Evolutionary conservation across 2,329 filamentous ascomycete genomes (phyloP).

Genomic region (Chaetomiaceae sp.): DNA sequence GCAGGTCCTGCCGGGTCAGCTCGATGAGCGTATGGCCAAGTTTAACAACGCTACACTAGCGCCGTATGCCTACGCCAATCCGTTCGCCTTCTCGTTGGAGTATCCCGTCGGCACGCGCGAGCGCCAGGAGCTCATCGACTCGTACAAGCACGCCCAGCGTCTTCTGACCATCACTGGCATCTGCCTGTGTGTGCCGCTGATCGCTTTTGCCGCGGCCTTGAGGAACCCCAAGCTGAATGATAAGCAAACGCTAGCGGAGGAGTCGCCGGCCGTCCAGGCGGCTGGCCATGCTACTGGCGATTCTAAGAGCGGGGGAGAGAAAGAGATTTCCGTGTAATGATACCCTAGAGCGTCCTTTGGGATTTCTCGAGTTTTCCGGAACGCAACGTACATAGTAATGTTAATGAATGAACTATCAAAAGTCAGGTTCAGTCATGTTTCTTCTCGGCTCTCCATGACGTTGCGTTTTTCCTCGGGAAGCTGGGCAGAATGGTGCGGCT

Average conservation of each 20-base stretch:
- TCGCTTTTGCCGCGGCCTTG: conserved; percentile 40
- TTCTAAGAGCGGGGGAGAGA: not conserved
- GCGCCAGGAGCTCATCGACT: conserved; percentile 39
- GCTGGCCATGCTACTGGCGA: not conserved
- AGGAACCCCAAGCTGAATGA: conserved; percentile 45
- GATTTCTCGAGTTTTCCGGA: not conserved
- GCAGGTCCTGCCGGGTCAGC: conserved; percentile 47
- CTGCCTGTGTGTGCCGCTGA: conserved; percentile 45
- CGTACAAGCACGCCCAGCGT: conserved; percentile 46
- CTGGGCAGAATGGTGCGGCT: too few species aligned
- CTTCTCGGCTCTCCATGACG: too few species aligned
- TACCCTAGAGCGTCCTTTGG: not conserved
- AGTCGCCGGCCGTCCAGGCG: not conserved
- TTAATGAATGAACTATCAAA: not conserved
- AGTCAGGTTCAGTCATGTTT: too few species aligned
- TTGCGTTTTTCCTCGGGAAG: too few species aligned
- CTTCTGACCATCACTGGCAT: conserved; percentile 47
- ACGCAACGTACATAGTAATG: not conserved
- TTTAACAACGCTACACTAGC: conserved; percentile 39
- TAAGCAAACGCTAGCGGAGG: conserved; percentile 34
- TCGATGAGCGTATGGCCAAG: conserved; percentile 31
- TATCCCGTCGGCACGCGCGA: conserved; percentile 43
- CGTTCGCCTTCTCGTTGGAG: conserved; percentile 32
- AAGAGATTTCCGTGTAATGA: not conserved
- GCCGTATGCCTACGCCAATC: conserved; percentile 32